Evolutionary conservation across 306 rosid genomes (phyloP).

Genomic region (Citrullus amarus): DNA sequence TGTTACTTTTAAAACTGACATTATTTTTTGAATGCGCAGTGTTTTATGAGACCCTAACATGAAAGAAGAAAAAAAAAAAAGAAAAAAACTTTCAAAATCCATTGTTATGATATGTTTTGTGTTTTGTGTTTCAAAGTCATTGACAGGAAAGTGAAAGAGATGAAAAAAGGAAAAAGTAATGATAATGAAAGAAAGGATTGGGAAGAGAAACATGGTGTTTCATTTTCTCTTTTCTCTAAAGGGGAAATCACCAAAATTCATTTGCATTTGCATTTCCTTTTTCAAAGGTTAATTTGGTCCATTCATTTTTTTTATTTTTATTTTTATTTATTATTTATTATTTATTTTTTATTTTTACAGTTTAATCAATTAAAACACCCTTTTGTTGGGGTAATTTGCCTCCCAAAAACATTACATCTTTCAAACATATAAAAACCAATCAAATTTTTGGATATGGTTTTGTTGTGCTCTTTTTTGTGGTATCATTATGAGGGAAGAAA

Average conservation of each 20-base stretch:
- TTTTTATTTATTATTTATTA: too few relatives aligned
- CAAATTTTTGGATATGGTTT: not conserved
- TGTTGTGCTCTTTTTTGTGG: not conserved
- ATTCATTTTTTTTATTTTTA: not conserved
- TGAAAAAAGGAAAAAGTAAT: slow-evolving; percentile 17
- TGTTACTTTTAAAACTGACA: too few relatives aligned
- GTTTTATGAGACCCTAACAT: not conserved
- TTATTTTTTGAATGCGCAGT: too few relatives aligned
- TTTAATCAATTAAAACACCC: slow-evolving; percentile 17
- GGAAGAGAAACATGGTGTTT: slow-evolving; percentile 49
- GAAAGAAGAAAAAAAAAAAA: not conserved
- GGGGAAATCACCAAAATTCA: slow-evolving; percentile 12
- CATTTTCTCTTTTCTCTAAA: slow-evolving; percentile 26
- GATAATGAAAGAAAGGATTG: slow-evolving; percentile 35
- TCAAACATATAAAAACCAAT: slow-evolving; percentile 1
- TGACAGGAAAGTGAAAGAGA: slow-evolving; percentile 1
- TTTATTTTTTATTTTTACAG: not conserved
- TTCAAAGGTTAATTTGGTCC: slow-evolving; percentile 15
- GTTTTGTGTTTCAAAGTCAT: not conserved
- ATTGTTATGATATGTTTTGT: not conserved
- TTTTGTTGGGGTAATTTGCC: slow-evolving; percentile 23
- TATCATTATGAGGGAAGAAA: not conserved
- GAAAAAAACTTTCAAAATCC: not conserved
- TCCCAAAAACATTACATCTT: slow-evolving; percentile 12
- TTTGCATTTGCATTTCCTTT: not conserved